Evolutionary conservation across 805 yeast species (phyloP).

Genomic region (Lipomyces spencermartinsiae): DNA sequence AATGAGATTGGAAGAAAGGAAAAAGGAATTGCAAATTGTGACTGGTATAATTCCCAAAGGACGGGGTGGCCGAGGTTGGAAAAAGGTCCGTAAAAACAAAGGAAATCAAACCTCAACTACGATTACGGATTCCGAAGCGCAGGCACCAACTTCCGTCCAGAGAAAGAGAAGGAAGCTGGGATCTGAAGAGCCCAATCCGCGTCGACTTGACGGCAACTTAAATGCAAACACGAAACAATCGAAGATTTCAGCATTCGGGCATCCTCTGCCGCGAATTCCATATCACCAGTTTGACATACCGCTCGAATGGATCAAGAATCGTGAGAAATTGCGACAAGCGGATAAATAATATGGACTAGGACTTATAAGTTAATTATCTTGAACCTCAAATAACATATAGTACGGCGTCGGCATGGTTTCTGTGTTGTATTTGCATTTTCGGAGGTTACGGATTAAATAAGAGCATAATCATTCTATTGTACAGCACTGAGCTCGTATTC

Average conservation of each 20-base stretch:
- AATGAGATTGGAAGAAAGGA: slow-evolving; percentile 14
- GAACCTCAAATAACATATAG: neutral
- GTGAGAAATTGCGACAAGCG: slow-evolving; percentile 8
- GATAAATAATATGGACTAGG: neutral
- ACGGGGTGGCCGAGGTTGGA: neutral
- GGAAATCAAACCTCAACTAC: neutral
- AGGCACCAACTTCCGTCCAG: neutral
- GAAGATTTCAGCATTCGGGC: slow-evolving; percentile 25
- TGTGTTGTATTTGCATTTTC: neutral
- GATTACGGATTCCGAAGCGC: neutral
- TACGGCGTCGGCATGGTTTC: neutral
- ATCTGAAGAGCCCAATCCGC: neutral
- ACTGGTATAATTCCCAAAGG: neutral
- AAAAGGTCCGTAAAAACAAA: neutral
- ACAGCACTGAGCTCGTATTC: neutral
- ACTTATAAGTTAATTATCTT: neutral
- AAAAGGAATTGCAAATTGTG: neutral
- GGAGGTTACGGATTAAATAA: neutral
- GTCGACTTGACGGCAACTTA: neutral
- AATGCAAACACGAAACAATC: neutral
- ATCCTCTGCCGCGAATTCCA: slow-evolving; percentile 28
- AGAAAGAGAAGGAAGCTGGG: neutral
- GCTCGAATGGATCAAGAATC: slow-evolving; percentile 14
- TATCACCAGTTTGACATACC: slow-evolving; percentile 29
- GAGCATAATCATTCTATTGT: neutral